These are phyloP conservation scores for Hevea brasiliensis DNA, from an alignment of 345 rosid species.

Conservation along the genomic window DNA sequence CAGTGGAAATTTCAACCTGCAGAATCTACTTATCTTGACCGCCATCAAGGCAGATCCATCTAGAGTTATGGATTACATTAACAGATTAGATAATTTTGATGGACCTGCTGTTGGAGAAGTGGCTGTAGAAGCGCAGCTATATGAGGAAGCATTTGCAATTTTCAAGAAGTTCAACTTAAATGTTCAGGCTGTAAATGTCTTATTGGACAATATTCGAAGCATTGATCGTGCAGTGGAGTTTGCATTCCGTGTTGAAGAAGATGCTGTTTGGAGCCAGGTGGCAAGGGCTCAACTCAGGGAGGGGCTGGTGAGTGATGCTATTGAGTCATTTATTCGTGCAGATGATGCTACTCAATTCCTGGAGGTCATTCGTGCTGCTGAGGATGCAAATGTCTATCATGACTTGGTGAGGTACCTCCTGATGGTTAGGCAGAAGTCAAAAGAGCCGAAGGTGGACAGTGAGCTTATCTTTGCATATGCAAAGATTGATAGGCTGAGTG, in stretches of 20 bases:
- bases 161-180: constrained; percentile 85
- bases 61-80: constrained; percentile 94
- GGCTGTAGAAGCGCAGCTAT: constrained; percentile 88
- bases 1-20: constrained; percentile 95
- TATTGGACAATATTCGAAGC: constrained; percentile 66
- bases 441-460: constrained; percentile 92
- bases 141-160: constrained; percentile 80
- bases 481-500: constrained; percentile 84
- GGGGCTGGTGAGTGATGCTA: constrained; percentile 94
- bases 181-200: constrained; percentile 70
- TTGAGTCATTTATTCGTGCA: constrained; percentile 94
- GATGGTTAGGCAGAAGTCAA: constrained; percentile 96
- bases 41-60: constrained; percentile 97
- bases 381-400: constrained; percentile 78
- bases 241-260: constrained; percentile 97
- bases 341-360: constrained; percentile 81
- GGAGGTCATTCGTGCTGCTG: constrained; percentile 73
- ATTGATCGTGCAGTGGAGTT: constrained; percentile 90
- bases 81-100: constrained; percentile 94
- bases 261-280: constrained; percentile 96
- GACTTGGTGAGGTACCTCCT: constrained; percentile 92
- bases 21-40: constrained; percentile 92
- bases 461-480: constrained; percentile 93
- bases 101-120: constrained; percentile 98
- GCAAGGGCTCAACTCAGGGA: constrained; percentile 93